Conservation (phyloP, 257 asterid genomes). For the Solanum paucissectum region DNA sequence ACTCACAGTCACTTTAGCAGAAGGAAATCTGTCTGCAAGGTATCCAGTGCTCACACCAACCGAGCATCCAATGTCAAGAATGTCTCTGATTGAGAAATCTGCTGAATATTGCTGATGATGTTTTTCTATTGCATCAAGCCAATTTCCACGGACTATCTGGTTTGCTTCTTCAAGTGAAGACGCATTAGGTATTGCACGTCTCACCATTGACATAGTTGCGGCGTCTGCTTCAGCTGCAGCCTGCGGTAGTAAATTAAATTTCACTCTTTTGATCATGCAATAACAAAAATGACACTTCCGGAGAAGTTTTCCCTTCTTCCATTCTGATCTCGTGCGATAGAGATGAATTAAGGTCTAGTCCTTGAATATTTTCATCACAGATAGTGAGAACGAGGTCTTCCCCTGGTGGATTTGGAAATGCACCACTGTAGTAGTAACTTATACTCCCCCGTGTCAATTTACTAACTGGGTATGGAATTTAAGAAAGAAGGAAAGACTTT, state of each 20-base stretch:
- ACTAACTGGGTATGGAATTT: not conserved
- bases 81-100: conserved; percentile 27
- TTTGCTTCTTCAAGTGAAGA: conserved; percentile 79
- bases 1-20: conserved; percentile 63
- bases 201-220: conserved; percentile 84
- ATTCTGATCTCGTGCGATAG: not conserved
- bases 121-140: conserved; percentile 69
- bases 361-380: not conserved
- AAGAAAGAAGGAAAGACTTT: not conserved
- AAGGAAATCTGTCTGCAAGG: conserved; percentile 59
- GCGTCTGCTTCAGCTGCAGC: conserved; percentile 99
- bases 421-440: not conserved
- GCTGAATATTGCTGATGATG: conserved; percentile 52
- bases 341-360: not conserved
- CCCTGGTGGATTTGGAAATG: not conserved
- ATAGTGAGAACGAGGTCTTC: not conserved
- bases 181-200: conserved; percentile 71
- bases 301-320: not conserved
- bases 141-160: conserved; percentile 77
- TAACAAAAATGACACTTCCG: not conserved
- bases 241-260: conserved; percentile 19
- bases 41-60: conserved; percentile 83
- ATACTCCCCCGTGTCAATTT: not conserved
- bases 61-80: conserved; percentile 90
- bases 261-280: not conserved